Base-by-base conservation (phyloP, 192 early-diverging fungal species). In the Podila minutissima region DNA sequence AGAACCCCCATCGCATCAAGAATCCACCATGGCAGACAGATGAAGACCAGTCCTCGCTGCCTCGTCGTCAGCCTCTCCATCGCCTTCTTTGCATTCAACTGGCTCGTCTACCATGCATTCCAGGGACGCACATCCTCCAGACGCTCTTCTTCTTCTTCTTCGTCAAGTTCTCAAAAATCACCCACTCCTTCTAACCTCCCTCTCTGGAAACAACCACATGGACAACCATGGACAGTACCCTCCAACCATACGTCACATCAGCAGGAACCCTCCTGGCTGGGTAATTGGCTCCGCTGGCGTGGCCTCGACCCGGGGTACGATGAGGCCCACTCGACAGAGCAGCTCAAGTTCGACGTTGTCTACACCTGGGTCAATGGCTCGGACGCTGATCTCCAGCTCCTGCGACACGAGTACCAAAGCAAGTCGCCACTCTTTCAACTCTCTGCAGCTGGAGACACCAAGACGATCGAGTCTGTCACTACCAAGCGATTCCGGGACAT, bases 351-450 rank as follows among this genome's bases (percentile, higher is more conserved):
- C 22, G 84, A 85, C 29, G 59, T 83, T 24, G 68, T 85, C 38
- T 85, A 85, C 51, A 85, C 81, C 22, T 85, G 84, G 84, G 84
- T 85, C 28, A 85, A 85, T 64, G 84, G 84, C 29, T 82, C 79
- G 0, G 84, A 85, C 38, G 41, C 71, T 13, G 41, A 51, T 4
- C 69, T 81, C 24, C 60, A 64, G 50, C n/a, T 15, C 3, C 26
- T 75, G 22, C 32, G 64, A 29, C 26, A 19, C 9, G 57, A 64
- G 15, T 20, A 26, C 22, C 77, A 81, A 32, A 29, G 31, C 1
- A 51, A 55, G 5, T 69, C 71, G 0, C 65, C 77, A 9, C 35
- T 81, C 26, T 81, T 69, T 32, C 26, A 59, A 9, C 57, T 62
- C 35, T 10, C 32, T 1, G 49, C n/a, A 6, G 46, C 48, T 10